These are phyloP conservation scores for Elongisporangium anandrum DNA, from an alignment of 352 stramenopile species.

Conservation along the genomic window DNA sequence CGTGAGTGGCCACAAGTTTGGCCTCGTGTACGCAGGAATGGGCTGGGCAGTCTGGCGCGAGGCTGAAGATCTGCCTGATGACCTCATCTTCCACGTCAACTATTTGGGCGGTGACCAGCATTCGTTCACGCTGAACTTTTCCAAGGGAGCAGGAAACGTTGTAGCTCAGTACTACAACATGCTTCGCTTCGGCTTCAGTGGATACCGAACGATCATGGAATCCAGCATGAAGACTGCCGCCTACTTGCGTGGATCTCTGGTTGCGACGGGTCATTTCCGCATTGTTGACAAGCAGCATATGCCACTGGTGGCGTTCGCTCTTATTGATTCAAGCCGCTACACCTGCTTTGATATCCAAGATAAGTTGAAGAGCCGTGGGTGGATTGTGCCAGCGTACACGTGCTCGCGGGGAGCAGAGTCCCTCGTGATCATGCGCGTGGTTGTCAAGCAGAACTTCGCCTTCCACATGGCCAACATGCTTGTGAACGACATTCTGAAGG, in stretches of 20 bases:
- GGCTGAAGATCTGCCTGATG: conserved; percentile 67
- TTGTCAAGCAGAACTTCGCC: conserved; percentile 90
- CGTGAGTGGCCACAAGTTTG: conserved; percentile 94
- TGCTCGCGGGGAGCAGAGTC: conserved; percentile 79
- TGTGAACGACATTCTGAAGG: conserved; percentile 81
- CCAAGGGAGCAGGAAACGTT: conserved; percentile 86
- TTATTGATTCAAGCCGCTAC: conserved; percentile 80
- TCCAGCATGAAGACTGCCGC: conserved; percentile 86
- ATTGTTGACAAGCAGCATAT: conserved; percentile 91
- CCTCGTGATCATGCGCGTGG: conserved; percentile 87
- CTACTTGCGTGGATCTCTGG: conserved; percentile 68
- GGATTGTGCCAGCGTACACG: conserved; percentile 90
- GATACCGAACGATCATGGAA: conserved; percentile 87
- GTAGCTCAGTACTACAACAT: conserved; percentile 94
- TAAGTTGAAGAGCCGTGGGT: conserved; percentile 80
- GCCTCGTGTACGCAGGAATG: conserved; percentile 91
- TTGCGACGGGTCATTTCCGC: conserved; percentile 80
- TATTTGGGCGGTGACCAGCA: conserved; percentile 89
- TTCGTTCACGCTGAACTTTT: conserved; percentile 94
- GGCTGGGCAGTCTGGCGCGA: conserved; percentile 91
- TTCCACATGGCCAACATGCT: conserved; percentile 88
- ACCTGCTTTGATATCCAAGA: conserved; percentile 91
- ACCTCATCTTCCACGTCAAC: conserved; percentile 90
- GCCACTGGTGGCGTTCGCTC: conserved; percentile 83
- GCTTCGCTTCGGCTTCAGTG: conserved; percentile 87